A percentile compares a stretch with the other conserved stretches of the same genome.
phyloP scores from a whole-genome alignment of 164 flowering plant species.

The Stephania yunnanensis region DNA sequence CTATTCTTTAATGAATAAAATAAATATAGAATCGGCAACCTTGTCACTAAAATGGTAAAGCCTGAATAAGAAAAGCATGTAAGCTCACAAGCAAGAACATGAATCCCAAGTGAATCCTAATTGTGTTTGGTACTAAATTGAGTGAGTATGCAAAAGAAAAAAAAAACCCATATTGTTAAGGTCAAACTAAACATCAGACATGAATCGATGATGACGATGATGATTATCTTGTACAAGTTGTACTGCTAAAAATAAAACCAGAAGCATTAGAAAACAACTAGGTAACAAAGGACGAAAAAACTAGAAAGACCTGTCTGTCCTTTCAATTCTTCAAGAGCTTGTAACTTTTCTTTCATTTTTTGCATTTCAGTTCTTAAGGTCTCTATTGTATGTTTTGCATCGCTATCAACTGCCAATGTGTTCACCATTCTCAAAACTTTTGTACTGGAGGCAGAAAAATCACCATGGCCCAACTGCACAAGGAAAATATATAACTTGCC shows the following conservation, averaged over 20 bases:
- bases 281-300: not conserved
- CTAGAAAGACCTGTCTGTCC: slow-evolving; percentile 63
- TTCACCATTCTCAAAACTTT: slow-evolving; percentile 95
- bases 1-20: too few relatives aligned
- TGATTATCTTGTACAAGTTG: not conserved
- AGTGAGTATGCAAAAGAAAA: too few relatives aligned
- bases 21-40: too few relatives aligned
- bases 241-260: not conserved
- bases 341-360: slow-evolving; percentile 77
- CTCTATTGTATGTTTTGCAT: slow-evolving; percentile 89
- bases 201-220: not conserved
- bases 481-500: slow-evolving; percentile 8
- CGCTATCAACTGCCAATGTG: slow-evolving; percentile 81
- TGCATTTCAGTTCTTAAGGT: slow-evolving; percentile 72
- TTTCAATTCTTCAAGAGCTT: slow-evolving; percentile 88
- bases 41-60: too few relatives aligned
- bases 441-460: slow-evolving; percentile 85
- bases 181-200: not conserved
- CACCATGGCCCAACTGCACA: slow-evolving; percentile 90
- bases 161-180: not conserved
- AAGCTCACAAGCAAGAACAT: not conserved
- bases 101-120: not conserved
- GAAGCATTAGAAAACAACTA: not conserved
- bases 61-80: not conserved
- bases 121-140: not conserved